A percentile compares a stretch with the other conserved stretches of the same genome.
phyloP scores from a whole-genome alignment of 768 basidiomycete genomes.

The Lactarius akahatsu region DNA sequence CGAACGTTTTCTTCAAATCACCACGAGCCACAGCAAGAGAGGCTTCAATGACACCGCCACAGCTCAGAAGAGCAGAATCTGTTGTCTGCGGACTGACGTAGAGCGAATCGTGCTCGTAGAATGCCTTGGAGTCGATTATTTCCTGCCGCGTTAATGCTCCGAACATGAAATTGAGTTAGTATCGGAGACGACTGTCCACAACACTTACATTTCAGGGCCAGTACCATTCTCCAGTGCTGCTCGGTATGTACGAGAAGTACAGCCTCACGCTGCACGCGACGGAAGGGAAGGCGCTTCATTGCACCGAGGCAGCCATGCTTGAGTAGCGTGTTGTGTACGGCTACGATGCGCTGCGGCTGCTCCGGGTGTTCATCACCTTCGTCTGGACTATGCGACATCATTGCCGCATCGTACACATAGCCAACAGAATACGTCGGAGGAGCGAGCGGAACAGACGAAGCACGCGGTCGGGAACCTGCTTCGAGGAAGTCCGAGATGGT shows the following conservation, averaged over 20 bases:
- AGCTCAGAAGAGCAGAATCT: constrained; percentile 80
- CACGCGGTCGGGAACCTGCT: constrained; percentile 26
- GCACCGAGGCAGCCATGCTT: constrained; percentile 55
- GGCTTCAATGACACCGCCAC: constrained; percentile 93
- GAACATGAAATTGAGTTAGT: constrained; percentile 24
- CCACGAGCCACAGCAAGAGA: constrained; percentile 80
- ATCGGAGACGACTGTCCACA: constrained; percentile 6
- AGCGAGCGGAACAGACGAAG: constrained; percentile 34
- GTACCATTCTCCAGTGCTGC: constrained; percentile 89
- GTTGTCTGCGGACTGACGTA: constrained; percentile 89
- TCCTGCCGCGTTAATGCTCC: constrained; percentile 75
- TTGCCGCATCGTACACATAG: constrained; percentile 81
- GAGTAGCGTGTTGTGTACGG: constrained; percentile 69
- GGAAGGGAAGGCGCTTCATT: constrained; percentile 79
- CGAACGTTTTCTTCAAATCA: constrained; percentile 82
- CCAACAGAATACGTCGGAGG: constrained; percentile 51
- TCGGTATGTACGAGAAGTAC: constrained; percentile 87
- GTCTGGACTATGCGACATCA: constrained; percentile 80
- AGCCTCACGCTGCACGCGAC: constrained; percentile 73
- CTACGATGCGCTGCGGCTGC: constrained; percentile 69
- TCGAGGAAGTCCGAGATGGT: constrained; percentile 14
- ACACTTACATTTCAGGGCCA: constrained; percentile 39
- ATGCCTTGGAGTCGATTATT: constrained; percentile 69
- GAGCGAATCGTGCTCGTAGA: constrained; percentile 89
- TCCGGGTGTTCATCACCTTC: constrained; percentile 73